These are phyloP conservation scores for Trichoderma afroharzianum DNA, from an alignment of 2,329 filamentous ascomycete genomes.

Conservation along the genomic window DNA sequence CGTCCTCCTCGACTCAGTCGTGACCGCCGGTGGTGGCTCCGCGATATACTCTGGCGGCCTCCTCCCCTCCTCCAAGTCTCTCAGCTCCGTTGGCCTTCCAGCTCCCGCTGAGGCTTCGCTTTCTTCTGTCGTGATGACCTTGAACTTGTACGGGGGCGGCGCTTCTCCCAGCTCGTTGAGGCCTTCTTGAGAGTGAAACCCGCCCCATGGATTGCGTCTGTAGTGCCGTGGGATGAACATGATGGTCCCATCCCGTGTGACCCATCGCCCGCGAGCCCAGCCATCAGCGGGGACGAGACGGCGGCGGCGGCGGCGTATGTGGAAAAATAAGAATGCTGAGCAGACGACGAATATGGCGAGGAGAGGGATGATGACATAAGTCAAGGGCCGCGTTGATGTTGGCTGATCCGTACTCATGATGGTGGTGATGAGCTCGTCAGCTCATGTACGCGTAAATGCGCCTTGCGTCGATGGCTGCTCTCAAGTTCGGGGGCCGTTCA, in stretches of 20 bases:
- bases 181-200: constrained; percentile 45
- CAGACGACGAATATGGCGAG: constrained; percentile 42
- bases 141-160: constrained; percentile 57
- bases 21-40: constrained; percentile 25
- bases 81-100: constrained; percentile 20
- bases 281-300: constrained; percentile 18
- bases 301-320: constrained; percentile 37
- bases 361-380: constrained; percentile 53
- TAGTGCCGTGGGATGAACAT: constrained; percentile 8
- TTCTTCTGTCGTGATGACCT: constrained; percentile 27
- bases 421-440: neutral
- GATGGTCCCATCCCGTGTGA: constrained; percentile 27
- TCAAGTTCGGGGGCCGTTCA: neutral
- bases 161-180: constrained; percentile 62
- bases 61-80: constrained; percentile 27
- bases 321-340: constrained; percentile 38
- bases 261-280: constrained; percentile 18
- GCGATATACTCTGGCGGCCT: constrained; percentile 30
- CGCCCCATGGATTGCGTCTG: constrained; percentile 23
- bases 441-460: neutral
- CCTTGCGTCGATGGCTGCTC: neutral
- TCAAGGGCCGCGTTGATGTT: constrained; percentile 49
- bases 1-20: constrained; percentile 19
- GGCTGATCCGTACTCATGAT: constrained; percentile 18
- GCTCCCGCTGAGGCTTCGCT: neutral